Evolutionary conservation across 2,329 filamentous ascomycete species (phyloP).

Genomic region (Aureobasidium melanogenum): DNA sequence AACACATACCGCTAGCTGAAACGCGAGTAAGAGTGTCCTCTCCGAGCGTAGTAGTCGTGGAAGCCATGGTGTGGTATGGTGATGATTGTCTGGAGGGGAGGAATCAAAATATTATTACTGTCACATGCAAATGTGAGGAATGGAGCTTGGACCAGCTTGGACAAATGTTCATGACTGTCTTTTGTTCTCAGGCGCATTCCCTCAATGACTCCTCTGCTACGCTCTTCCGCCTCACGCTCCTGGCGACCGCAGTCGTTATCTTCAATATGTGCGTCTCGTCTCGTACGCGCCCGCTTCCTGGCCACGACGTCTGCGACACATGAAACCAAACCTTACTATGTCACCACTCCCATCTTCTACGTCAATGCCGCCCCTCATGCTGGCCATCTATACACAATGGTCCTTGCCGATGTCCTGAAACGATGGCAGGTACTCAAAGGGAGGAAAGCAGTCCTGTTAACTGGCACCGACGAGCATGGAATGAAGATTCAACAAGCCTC

Average conservation of each 20-base stretch:
- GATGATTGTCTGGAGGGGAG: neutral
- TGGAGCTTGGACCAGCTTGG: neutral
- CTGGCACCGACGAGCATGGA: constrained; percentile 94
- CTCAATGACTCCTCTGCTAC: constrained; percentile 23
- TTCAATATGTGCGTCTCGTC: constrained; percentile 5
- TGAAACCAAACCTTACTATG: constrained; percentile 71
- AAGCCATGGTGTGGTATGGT: neutral
- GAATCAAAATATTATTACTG: neutral
- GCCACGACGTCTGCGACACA: constrained; percentile 13
- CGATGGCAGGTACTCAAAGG: constrained; percentile 78
- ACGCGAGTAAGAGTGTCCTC: constrained; percentile 14
- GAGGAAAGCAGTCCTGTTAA: constrained; percentile 63
- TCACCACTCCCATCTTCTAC: constrained; percentile 97
- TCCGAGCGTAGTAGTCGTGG: neutral
- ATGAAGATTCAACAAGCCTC: constrained; percentile 94
- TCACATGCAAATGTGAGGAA: constrained; percentile 8
- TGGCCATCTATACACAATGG: constrained; percentile 88
- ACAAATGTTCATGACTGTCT: neutral
- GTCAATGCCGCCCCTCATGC: constrained; percentile 98
- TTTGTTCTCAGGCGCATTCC: neutral
- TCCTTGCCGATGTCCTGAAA: constrained; percentile 84
- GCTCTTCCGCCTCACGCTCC: constrained; percentile 22
- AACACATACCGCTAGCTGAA: constrained; percentile 13
- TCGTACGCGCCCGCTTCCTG: neutral
- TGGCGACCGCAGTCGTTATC: constrained; percentile 30